Conservation (phyloP, 2,329 filamentous ascomycete species). For the Trichoderma lentiforme region DNA sequence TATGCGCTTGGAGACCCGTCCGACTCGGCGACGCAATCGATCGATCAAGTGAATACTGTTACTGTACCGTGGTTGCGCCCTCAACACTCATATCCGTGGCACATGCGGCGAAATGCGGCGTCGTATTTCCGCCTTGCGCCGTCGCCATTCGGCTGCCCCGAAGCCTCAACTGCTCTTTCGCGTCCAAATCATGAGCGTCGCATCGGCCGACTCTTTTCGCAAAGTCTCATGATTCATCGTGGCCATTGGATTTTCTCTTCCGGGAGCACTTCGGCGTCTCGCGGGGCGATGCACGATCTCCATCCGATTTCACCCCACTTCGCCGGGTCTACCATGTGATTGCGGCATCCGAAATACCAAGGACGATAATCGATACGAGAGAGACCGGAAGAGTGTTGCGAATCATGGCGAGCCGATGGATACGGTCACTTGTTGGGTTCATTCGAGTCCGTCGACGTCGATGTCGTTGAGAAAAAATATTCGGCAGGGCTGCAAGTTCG, state of each 20-base stretch:
- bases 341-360: background rate
- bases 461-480: background rate
- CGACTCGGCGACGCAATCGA: conserved; percentile 10
- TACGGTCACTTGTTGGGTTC: background rate
- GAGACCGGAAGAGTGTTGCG: background rate
- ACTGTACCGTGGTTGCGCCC: background rate
- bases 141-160: background rate
- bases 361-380: background rate
- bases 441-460: background rate
- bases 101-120: conserved; percentile 12
- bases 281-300: conserved; percentile 8
- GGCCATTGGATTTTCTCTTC: background rate
- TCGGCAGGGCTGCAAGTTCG: background rate
- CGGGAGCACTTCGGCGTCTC: conserved; percentile 14
- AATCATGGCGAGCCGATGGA: background rate
- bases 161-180: background rate
- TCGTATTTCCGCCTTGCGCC: conserved; percentile 8
- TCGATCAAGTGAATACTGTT: background rate
- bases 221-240: background rate
- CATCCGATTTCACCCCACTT: conserved; percentile 15
- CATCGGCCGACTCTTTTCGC: background rate
- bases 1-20: background rate
- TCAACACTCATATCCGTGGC: background rate
- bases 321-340: conserved; percentile 5
- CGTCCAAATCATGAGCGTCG: background rate